Conservation (phyloP, 805 yeast species). For the Teunomyces atbi region DNA sequence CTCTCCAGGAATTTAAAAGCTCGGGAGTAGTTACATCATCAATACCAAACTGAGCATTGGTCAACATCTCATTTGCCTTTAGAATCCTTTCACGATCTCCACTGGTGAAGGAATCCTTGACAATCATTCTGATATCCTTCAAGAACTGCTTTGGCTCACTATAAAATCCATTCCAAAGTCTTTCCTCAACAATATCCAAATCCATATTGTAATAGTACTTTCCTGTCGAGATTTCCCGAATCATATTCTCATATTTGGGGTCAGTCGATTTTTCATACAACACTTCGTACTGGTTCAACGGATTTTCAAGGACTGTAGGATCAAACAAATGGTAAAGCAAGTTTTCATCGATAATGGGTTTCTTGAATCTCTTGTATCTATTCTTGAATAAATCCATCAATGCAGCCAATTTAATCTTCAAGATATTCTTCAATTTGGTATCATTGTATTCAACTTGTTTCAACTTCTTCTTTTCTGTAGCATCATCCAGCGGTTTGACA, state of each 20-base stretch:
- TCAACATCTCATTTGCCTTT: conserved; percentile 90
- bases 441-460: conserved; percentile 62
- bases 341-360: conserved; percentile 83
- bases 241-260: conserved; percentile 59
- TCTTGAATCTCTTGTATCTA: conserved; percentile 85
- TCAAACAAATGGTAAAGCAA: conserved; percentile 76
- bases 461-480: conserved; percentile 40
- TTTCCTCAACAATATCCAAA: conserved; percentile 86
- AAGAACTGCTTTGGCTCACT: conserved; percentile 89
- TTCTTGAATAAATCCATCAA: conserved; percentile 86
- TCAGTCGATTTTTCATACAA: conserved; percentile 47
- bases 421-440: conserved; percentile 75
- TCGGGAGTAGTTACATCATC: conserved; percentile 82
- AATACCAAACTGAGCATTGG: conserved; percentile 92
- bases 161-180: conserved; percentile 95
- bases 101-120: conserved; percentile 66
- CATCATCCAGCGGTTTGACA: conserved; percentile 22
- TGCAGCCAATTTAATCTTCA: conserved; percentile 82
- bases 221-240: conserved; percentile 76
- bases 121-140: conserved; percentile 80
- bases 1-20: conserved; percentile 73
- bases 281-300: conserved; percentile 35
- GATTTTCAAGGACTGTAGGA: conserved; percentile 42
- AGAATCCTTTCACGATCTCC: conserved; percentile 82
- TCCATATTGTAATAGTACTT: conserved; percentile 82